Conservation (phyloP, 805 yeast species). For the Monosporozyma servazzii region DNA sequence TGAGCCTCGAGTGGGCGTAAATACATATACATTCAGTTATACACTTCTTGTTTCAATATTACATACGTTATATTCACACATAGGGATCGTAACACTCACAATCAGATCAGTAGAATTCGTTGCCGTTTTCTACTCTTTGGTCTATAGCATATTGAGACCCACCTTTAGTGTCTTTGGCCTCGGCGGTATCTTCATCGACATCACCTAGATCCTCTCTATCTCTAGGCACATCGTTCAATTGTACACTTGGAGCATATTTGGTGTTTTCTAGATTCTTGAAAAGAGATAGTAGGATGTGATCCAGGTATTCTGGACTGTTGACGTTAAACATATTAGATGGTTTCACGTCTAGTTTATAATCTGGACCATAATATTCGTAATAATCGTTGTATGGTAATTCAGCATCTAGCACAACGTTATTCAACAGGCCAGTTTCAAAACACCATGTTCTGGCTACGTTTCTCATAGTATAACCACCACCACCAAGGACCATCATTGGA, state of each 20-base stretch:
- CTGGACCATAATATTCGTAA: conserved; percentile 96
- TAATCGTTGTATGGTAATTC: conserved; percentile 90
- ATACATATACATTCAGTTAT: too few relatives aligned
- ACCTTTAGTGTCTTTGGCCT: conserved; percentile 80
- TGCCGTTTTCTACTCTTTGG: conserved; percentile 55
- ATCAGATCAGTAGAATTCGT: conserved; percentile 52
- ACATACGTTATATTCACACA: too few relatives aligned
- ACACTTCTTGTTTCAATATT: too few relatives aligned
- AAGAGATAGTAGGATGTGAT: conserved; percentile 71
- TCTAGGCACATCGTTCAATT: conserved; percentile 78
- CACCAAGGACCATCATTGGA: conserved; percentile 88
- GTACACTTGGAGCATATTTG: conserved; percentile 96
- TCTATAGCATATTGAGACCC: conserved; percentile 85
- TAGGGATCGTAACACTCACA: too few relatives aligned
- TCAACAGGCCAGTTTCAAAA: conserved; percentile 77
- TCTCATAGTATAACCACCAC: conserved; percentile 96
- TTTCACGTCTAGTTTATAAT: conserved; percentile 86
- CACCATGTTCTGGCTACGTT: conserved; percentile 95
- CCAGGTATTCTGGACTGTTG: conserved; percentile 83
- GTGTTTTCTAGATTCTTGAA: conserved; percentile 75
- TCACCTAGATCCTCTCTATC: conserved; percentile 84
- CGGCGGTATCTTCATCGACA: conserved; percentile 72
- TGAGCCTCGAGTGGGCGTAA: too few relatives aligned
- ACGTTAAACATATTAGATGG: conserved; percentile 96
- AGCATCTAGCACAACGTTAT: conserved; percentile 53